Conservation (phyloP, 768 basidiomycete genomes). For the Pisolithus sp. region DNA sequence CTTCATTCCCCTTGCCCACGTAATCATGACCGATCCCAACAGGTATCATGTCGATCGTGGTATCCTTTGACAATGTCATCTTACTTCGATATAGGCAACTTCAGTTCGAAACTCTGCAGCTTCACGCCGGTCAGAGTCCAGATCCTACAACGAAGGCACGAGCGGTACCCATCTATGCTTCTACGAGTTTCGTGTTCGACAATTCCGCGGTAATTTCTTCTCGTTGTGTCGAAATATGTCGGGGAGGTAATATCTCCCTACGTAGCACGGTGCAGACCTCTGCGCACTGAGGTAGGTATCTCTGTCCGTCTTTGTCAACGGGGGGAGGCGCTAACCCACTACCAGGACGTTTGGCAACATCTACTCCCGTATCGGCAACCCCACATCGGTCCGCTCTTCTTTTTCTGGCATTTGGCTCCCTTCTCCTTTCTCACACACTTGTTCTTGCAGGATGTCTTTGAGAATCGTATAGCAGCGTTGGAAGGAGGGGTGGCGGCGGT, state of each 20-base stretch:
- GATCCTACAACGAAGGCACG: slow-evolving; percentile 52
- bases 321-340: not conserved
- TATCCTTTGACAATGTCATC: no score
- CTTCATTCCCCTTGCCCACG: no score
- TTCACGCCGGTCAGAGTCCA: slow-evolving; percentile 53
- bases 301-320: not conserved
- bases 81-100: slow-evolving; percentile 25
- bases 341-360: slow-evolving; percentile 40
- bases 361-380: slow-evolving; percentile 52
- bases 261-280: slow-evolving; percentile 48
- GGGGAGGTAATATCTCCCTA: slow-evolving; percentile 2
- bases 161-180: slow-evolving; percentile 58
- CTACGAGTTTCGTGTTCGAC: slow-evolving; percentile 52
- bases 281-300: slow-evolving; percentile 36
- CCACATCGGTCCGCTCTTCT: slow-evolving; percentile 46
- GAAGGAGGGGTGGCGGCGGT: slow-evolving; percentile 60
- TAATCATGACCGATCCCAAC: slow-evolving; percentile 22
- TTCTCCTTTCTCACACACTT: not conserved
- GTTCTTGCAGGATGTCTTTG: slow-evolving; percentile 50
- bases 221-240: not conserved
- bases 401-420: not conserved
- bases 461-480: slow-evolving; percentile 56
- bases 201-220: slow-evolving; percentile 36
- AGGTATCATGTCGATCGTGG: slow-evolving; percentile 3
- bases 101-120: slow-evolving; percentile 57